A percentile compares a stretch with the other conserved stretches of the same genome.
Conservation (phyloP, 305 asterid genomes). For the Nicotiana rustica region DNA sequence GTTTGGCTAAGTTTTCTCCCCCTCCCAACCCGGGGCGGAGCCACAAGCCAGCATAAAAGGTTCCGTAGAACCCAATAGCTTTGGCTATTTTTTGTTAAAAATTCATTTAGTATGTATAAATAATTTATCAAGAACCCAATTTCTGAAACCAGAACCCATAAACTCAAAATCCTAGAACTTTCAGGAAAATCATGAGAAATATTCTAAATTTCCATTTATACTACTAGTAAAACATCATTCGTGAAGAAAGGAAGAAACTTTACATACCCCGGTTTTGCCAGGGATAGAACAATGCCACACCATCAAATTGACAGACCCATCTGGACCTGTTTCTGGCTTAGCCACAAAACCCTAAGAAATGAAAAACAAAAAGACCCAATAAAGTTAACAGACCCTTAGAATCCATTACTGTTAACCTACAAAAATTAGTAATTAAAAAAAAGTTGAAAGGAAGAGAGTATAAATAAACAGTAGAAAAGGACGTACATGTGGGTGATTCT, state of each 20-base stretch:
- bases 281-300: slow-evolving; percentile 54
- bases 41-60: no score
- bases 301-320: slow-evolving; percentile 55
- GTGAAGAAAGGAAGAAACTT: background rate
- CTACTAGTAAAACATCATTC: background rate
- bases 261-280: slow-evolving; percentile 49
- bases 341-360: slow-evolving; percentile 42
- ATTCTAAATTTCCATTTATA: background rate
- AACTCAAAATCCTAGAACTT: no score
- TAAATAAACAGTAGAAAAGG: background rate
- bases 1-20: no score
- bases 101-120: no score
- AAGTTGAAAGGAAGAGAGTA: background rate
- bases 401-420: background rate
- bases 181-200: no score
- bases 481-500: slow-evolving; percentile 49
- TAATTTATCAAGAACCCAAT: no score
- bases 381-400: background rate
- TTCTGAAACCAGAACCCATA: no score
- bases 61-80: no score
- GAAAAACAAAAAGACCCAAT: background rate
- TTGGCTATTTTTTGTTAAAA: no score
- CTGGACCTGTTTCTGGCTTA: slow-evolving; percentile 48
- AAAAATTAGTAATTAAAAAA: background rate
- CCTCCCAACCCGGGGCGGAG: no score